Evolutionary conservation across 208 protist genomes (phyloP).

Genomic region (Trypanosoma theileri): DNA sequence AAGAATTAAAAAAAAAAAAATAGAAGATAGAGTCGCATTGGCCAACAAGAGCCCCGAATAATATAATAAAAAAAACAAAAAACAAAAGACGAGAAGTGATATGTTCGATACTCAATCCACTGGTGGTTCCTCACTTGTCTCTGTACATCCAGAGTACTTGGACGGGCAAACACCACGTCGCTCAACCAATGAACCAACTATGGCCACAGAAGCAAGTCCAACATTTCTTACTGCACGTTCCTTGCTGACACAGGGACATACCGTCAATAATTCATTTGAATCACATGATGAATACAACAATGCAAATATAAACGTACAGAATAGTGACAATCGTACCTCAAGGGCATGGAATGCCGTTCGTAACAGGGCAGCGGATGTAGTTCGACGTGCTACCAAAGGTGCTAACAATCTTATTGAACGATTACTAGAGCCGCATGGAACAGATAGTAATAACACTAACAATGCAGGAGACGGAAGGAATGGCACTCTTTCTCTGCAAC

Average conservation of each 20-base stretch:
- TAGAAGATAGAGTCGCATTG: neutral
- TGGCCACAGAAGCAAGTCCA: neutral
- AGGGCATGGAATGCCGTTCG: neutral
- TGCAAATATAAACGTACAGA: neutral
- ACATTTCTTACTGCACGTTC: neutral
- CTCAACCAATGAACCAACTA: neutral
- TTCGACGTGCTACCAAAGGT: neutral
- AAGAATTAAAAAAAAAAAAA: slow-evolving; percentile 6
- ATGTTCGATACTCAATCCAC: neutral
- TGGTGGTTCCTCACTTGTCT: slow-evolving; percentile 11
- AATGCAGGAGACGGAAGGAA: neutral
- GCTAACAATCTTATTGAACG: neutral
- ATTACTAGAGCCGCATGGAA: neutral
- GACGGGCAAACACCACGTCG: neutral
- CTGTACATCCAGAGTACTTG: slow-evolving; percentile 1
- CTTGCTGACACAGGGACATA: neutral
- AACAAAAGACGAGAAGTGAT: slow-evolving; percentile 1
- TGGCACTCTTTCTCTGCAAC: neutral
- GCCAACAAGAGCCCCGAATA: neutral
- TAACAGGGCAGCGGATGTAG: neutral
- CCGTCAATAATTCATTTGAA: neutral
- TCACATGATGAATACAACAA: neutral
- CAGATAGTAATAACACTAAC: neutral
- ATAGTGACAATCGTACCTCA: neutral
- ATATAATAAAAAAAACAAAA: neutral